phyloP scores from a whole-genome alignment of 2,329 filamentous ascomycete genomes.

The Clonostachys sp. region DNA sequence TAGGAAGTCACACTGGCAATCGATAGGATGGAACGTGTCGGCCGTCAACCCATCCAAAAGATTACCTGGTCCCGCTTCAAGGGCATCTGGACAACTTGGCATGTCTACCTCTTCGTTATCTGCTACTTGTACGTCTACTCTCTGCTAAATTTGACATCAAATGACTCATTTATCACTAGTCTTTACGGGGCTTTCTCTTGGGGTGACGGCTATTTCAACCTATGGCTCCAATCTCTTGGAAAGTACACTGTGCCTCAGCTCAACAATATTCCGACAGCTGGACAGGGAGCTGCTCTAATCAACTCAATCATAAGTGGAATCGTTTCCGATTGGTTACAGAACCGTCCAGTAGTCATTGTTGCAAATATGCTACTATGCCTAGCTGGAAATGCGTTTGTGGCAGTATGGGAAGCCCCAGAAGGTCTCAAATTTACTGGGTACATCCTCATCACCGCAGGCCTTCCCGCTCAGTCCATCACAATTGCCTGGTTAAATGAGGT shows the following conservation, averaged over 20 bases:
- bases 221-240: slow-evolving; percentile 21
- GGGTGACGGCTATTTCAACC: slow-evolving; percentile 22
- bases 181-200: too few relatives aligned
- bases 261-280: slow-evolving; percentile 42
- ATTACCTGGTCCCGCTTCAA: slow-evolving; percentile 17
- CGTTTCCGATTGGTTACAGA: too few relatives aligned
- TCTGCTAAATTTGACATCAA: slow-evolving; percentile 15
- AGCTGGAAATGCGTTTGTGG: too few relatives aligned
- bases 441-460: too few relatives aligned
- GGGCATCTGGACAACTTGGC: slow-evolving; percentile 20
- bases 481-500: too few relatives aligned
- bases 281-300: slow-evolving; percentile 11
- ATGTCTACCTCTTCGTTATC: slow-evolving; percentile 22
- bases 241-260: slow-evolving; percentile 32
- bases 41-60: slow-evolving; percentile 19
- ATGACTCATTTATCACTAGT: too few relatives aligned
- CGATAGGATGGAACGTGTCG: slow-evolving; percentile 18
- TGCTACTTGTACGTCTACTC: slow-evolving; percentile 23
- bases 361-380: too few relatives aligned
- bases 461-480: too few relatives aligned
- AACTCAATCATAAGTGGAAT: too few relatives aligned
- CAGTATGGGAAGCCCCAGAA: too few relatives aligned
- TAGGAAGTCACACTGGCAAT: slow-evolving; percentile 18
- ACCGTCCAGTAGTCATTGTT: too few relatives aligned
- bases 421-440: too few relatives aligned